These are phyloP conservation scores for Radiomyces spectabilis DNA, from an alignment of 192 early-diverging fungal genomes.

Conservation along the genomic window DNA sequence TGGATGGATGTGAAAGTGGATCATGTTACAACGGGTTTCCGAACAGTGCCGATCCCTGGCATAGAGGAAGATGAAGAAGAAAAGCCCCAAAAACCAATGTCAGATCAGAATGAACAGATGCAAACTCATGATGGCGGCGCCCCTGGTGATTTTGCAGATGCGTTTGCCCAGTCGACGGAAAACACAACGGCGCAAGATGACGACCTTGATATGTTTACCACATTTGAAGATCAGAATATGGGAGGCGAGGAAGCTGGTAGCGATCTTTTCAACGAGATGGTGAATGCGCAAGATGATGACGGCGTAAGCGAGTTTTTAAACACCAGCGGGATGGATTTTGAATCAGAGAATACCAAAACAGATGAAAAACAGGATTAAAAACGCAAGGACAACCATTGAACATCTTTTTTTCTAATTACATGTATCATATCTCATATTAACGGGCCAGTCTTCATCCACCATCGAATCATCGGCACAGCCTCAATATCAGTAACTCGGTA, in stretches of 20 bases:
- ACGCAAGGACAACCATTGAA: too few relatives aligned
- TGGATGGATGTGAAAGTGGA: conserved; percentile 9
- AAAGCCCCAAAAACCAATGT: neutral
- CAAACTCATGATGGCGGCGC: neutral
- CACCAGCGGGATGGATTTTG: conserved; percentile 6
- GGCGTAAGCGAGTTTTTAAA: conserved; percentile 17
- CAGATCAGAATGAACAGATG: neutral
- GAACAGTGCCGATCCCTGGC: conserved; percentile 4
- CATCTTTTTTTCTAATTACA: too few relatives aligned
- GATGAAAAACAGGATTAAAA: too few relatives aligned
- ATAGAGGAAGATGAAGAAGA: conserved; percentile 4
- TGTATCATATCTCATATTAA: too few relatives aligned
- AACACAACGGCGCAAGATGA: neutral
- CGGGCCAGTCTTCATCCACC: too few relatives aligned
- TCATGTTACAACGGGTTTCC: neutral
- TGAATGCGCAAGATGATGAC: conserved; percentile 17
- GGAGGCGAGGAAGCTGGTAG: conserved; percentile 3
- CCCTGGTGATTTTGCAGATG: neutral
- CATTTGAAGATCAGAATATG: neutral
- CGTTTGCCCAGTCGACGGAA: neutral
- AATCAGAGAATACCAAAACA: conserved; percentile 5
- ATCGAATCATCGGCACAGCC: too few relatives aligned
- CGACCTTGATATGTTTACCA: conserved; percentile 3
- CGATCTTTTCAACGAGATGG: conserved; percentile 26
- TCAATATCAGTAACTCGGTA: too few relatives aligned